Conservation (phyloP, 139 green algal species). For the Chlamydomonas sp. region DNA sequence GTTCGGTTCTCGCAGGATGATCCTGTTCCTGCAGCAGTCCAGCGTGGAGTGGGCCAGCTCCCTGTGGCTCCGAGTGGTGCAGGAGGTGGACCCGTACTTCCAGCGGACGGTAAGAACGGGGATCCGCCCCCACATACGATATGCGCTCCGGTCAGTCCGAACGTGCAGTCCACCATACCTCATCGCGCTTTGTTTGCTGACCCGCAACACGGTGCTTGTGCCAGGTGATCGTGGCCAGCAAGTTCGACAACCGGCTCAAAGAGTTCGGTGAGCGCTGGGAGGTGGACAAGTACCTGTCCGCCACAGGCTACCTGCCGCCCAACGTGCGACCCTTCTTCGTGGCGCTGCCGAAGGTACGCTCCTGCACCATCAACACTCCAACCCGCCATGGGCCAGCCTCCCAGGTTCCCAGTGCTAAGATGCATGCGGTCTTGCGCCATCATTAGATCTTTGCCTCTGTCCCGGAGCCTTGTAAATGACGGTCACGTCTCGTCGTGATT, state of each 20-base stretch:
- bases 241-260: slow-evolving; percentile 97
- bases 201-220: not conserved
- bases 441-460: too few relatives aligned
- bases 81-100: slow-evolving; percentile 93
- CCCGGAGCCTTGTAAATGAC: too few relatives aligned
- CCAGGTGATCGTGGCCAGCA: slow-evolving; percentile 91
- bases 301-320: slow-evolving; percentile 86
- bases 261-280: slow-evolving; percentile 95
- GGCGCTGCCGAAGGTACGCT: slow-evolving; percentile 88
- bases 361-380: not conserved
- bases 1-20: slow-evolving; percentile 68
- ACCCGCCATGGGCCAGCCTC: not conserved
- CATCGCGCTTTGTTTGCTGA: too few relatives aligned
- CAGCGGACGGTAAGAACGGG: slow-evolving; percentile 56
- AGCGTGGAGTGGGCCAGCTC: slow-evolving; percentile 93
- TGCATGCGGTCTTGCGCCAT: too few relatives aligned
- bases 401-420: too few relatives aligned
- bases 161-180: too few relatives aligned
- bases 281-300: slow-evolving; percentile 92
- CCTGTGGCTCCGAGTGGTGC: slow-evolving; percentile 91
- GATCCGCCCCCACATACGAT: too few relatives aligned
- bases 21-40: slow-evolving; percentile 95
- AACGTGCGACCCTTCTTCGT: slow-evolving; percentile 94
- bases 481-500: too few relatives aligned
- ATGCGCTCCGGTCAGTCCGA: too few relatives aligned